A percentile compares a stretch with the other conserved stretches of the same genome.
Evolutionary conservation across 768 basidiomycete species (phyloP).

Genomic region (Rhizopogon salebrosus): DNA sequence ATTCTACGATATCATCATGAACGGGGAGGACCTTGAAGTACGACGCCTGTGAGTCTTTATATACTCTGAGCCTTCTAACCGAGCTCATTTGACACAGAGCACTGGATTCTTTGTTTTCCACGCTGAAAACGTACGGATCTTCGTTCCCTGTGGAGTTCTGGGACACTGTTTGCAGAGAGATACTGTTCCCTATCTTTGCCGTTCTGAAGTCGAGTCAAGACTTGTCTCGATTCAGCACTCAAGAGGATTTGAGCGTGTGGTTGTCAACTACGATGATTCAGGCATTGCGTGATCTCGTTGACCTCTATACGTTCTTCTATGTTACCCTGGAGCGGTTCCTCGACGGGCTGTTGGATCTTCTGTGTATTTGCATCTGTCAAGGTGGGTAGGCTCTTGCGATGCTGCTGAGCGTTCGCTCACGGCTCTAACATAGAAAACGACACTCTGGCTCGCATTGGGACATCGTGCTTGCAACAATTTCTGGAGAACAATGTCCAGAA

Average conservation of each 20-base stretch:
- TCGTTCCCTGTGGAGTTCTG: slow-evolving; percentile 90
- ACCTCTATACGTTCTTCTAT: slow-evolving; percentile 94
- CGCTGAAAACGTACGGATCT: slow-evolving; percentile 84
- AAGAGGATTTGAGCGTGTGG: slow-evolving; percentile 99
- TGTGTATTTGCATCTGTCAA: slow-evolving; percentile 98
- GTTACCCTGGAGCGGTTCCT: slow-evolving; percentile 84
- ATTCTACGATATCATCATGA: slow-evolving; percentile 99
- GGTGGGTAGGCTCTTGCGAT: slow-evolving; percentile 43
- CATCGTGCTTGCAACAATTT: slow-evolving; percentile 94
- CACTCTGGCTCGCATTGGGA: slow-evolving; percentile 94
- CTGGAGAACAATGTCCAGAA: slow-evolving; percentile 90
- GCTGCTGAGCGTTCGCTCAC: slow-evolving; percentile 6
- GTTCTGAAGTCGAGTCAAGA: slow-evolving; percentile 92
- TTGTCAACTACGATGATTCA: slow-evolving; percentile 98
- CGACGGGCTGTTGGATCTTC: slow-evolving; percentile 88
- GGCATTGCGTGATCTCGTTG: slow-evolving; percentile 90
- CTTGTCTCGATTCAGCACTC: slow-evolving; percentile 86
- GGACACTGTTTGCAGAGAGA: slow-evolving; percentile 95
- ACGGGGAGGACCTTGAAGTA: slow-evolving; percentile 97
- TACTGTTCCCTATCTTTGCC: slow-evolving; percentile 97
- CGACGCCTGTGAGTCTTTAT: slow-evolving; percentile 75
- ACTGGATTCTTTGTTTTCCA: slow-evolving; percentile 92
- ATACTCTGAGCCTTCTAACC: background rate
- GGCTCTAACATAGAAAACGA: slow-evolving; percentile 73
- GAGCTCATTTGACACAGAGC: slow-evolving; percentile 51